Evolutionary conservation across 192 early-diverging fungal species (phyloP).

Genomic region (Coemansia sp.): DNA sequence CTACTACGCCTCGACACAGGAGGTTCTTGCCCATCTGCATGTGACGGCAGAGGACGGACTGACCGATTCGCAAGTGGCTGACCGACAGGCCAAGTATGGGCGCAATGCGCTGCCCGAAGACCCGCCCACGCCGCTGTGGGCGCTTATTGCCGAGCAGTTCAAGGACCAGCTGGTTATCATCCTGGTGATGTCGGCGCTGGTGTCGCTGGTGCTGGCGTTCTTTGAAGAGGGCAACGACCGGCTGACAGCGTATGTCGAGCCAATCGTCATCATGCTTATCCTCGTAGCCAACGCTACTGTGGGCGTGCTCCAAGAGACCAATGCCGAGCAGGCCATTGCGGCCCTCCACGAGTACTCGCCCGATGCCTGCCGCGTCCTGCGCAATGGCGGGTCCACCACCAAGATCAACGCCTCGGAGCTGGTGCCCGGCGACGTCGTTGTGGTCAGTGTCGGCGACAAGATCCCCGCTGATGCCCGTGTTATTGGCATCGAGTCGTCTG

Average conservation of each 20-base stretch:
- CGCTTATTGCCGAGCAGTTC: constrained; percentile 95
- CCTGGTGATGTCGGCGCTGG: constrained; percentile 80
- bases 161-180: constrained; percentile 98
- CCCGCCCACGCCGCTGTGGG: constrained; percentile 84
- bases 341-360: constrained; percentile 95
- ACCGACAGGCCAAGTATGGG: constrained; percentile 66
- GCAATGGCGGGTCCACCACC: constrained; percentile 60
- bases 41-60: constrained; percentile 69
- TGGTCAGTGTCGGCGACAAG: constrained; percentile 90
- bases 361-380: constrained; percentile 89
- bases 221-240: constrained; percentile 74
- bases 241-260: constrained; percentile 93
- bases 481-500: constrained; percentile 71
- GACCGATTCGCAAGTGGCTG: constrained; percentile 59
- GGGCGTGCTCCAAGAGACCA: constrained; percentile 94
- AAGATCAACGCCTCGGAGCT: constrained; percentile 75
- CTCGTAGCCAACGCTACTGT: constrained; percentile 97
- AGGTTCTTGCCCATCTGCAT: constrained; percentile 67
- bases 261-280: constrained; percentile 95
- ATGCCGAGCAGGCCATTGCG: constrained; percentile 97
- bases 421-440: constrained; percentile 97
- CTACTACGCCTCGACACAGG: constrained; percentile 60
- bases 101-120: constrained; percentile 91
- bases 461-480: constrained; percentile 94
- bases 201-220: constrained; percentile 91